phyloP scores from a whole-genome alignment of 768 basidiomycete genomes.

The Suillus subaureus region DNA sequence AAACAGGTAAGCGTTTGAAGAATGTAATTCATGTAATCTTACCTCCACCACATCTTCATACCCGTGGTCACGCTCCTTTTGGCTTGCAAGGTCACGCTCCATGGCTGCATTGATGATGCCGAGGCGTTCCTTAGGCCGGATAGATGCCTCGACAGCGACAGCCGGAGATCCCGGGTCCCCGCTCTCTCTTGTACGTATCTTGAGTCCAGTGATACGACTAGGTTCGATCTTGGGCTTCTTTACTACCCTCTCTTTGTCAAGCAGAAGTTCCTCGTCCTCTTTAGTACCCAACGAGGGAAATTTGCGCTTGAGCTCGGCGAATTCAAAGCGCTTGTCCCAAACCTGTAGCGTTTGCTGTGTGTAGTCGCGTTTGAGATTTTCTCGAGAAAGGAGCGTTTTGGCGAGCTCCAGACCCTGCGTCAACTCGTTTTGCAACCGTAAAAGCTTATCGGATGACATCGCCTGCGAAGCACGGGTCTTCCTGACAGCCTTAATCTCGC shows the following conservation, averaged over 20 bases:
- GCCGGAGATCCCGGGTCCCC: conserved; percentile 41
- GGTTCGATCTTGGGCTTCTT: conserved; percentile 55
- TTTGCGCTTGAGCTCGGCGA: conserved; percentile 82
- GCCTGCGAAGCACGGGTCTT: conserved; percentile 94
- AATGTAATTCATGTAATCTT: conserved; percentile 22
- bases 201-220: conserved; percentile 53
- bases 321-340: conserved; percentile 76
- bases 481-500: conserved; percentile 91
- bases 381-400: conserved; percentile 66
- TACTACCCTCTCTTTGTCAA: conserved; percentile 67
- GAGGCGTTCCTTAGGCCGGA: conserved; percentile 69
- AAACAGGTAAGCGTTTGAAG: conserved; percentile 13
- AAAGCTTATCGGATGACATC: conserved; percentile 85
- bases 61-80: conserved; percentile 73
- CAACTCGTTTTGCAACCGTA: conserved; percentile 79
- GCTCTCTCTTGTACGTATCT: conserved; percentile 51
- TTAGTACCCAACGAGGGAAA: conserved; percentile 61
- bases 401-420: conserved; percentile 73
- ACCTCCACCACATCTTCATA: conserved; percentile 93
- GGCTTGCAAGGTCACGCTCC: conserved; percentile 62
- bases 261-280: conserved; percentile 70
- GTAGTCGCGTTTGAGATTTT: conserved; percentile 73
- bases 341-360: conserved; percentile 59
- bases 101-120: conserved; percentile 52
- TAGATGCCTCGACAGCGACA: conserved; percentile 46